Conservation (phyloP, 2,329 filamentous ascomycete genomes). For the Phialophora verrucosa region DNA sequence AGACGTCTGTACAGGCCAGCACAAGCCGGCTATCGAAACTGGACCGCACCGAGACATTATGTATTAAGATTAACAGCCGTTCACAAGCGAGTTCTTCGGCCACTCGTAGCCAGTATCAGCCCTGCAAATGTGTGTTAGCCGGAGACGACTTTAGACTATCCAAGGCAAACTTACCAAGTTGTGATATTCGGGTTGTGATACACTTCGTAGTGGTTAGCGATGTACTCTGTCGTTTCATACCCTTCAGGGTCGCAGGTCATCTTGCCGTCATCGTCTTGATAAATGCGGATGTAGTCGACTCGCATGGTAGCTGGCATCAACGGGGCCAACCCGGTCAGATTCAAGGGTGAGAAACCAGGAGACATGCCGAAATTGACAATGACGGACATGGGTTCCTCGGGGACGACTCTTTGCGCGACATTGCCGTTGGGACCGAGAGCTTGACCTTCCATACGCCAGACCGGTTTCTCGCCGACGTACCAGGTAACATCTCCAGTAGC, state of each 20-base stretch:
- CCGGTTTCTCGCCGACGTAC: slow-evolving; percentile 67
- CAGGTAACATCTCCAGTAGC: slow-evolving; percentile 67
- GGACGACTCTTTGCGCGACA: slow-evolving; percentile 68
- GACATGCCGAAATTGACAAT: slow-evolving; percentile 75
- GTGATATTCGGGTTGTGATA: slow-evolving; percentile 71
- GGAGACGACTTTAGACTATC: not conserved
- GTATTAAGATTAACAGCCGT: slow-evolving; percentile 56
- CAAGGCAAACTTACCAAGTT: slow-evolving; percentile 58
- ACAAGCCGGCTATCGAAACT: slow-evolving; percentile 26
- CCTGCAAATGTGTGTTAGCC: slow-evolving; percentile 44
- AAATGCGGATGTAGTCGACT: slow-evolving; percentile 73
- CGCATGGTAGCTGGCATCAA: slow-evolving; percentile 69
- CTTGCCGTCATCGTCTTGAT: slow-evolving; percentile 65
- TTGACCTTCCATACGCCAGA: slow-evolving; percentile 66
- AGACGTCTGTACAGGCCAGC: slow-evolving; percentile 34
- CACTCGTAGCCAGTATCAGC: slow-evolving; percentile 59
- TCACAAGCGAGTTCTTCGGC: slow-evolving; percentile 67
- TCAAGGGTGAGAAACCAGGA: slow-evolving; percentile 66
- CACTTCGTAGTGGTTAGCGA: slow-evolving; percentile 63
- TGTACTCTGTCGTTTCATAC: slow-evolving; percentile 71
- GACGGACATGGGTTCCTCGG: slow-evolving; percentile 70
- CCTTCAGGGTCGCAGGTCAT: slow-evolving; percentile 71
- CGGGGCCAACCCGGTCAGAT: slow-evolving; percentile 61
- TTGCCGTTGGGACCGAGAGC: slow-evolving; percentile 72
- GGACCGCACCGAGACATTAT: slow-evolving; percentile 33